phyloP scores from a whole-genome alignment of 768 basidiomycete genomes.

The Amanita subjunquillea region DNA sequence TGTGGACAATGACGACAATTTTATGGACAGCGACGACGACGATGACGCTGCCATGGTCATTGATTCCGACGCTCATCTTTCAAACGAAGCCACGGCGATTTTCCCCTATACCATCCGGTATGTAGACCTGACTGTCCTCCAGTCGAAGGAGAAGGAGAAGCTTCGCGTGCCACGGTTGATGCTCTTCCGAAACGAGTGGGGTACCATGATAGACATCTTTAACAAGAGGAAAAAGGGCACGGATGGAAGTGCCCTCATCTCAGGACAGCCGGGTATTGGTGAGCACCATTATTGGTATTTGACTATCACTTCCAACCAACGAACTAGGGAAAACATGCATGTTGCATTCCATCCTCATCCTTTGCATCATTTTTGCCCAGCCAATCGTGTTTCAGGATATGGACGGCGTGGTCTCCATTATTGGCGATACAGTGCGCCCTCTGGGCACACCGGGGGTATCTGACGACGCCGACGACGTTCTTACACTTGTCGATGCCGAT shows the following conservation, averaged over 20 bases:
- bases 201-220: conserved; percentile 1
- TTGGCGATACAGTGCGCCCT: neutral
- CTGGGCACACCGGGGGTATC: neutral
- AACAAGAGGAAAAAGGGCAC: conserved; percentile 2
- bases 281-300: neutral
- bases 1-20: neutral
- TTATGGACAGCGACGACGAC: no score
- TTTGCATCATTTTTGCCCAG: conserved; percentile 5
- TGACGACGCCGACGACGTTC: neutral
- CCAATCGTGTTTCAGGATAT: conserved; percentile 7
- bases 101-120: conserved; percentile 5
- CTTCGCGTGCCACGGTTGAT: neutral
- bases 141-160: neutral
- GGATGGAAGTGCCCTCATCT: conserved; percentile 2
- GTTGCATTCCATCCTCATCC: conserved; percentile 7
- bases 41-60: neutral
- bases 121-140: neutral
- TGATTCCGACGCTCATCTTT: neutral
- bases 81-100: neutral
- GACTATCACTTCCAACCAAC: neutral
- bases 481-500: conserved; percentile 7
- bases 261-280: conserved; percentile 9
- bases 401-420: neutral
- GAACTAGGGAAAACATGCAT: conserved; percentile 2
- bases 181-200: neutral